These are phyloP conservation scores for Dictyostelium intermedium DNA, from an alignment of 78 protist genomes.

Conservation along the genomic window DNA sequence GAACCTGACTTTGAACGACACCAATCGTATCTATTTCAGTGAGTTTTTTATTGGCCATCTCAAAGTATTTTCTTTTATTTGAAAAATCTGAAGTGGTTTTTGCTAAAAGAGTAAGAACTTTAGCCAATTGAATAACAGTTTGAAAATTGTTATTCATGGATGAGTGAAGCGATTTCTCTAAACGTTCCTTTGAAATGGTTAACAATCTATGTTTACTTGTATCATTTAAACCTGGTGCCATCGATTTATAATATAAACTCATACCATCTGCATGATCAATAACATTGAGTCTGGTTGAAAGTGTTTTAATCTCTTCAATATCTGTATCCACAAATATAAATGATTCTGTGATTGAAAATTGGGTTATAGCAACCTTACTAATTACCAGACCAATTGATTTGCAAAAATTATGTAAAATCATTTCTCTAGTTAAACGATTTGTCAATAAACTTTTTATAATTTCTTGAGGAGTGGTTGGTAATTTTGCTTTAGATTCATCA, in stretches of 20 bases:
- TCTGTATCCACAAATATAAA: slow-evolving; percentile 66
- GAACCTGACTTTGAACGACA: slow-evolving; percentile 26
- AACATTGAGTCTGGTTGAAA: slow-evolving; percentile 38
- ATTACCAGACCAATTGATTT: slow-evolving; percentile 41
- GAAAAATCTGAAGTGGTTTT: neutral
- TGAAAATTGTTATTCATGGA: slow-evolving; percentile 45
- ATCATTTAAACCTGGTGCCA: neutral
- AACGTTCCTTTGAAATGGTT: neutral
- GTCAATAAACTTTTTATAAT: neutral
- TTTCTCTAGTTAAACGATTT: neutral
- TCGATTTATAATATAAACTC: slow-evolving; percentile 54
- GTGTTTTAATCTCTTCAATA: slow-evolving; percentile 22
- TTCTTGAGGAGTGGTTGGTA: neutral
- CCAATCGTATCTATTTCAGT: slow-evolving; percentile 5
- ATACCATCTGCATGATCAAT: slow-evolving; percentile 78
- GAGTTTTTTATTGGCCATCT: neutral
- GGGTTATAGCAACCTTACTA: neutral
- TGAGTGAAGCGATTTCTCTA: slow-evolving; percentile 26
- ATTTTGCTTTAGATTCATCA: neutral
- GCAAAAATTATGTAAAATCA: neutral
- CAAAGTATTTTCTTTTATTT: neutral
- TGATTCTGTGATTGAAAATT: neutral
- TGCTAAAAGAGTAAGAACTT: slow-evolving; percentile 26
- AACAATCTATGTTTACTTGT: neutral
- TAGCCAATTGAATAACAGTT: slow-evolving; percentile 38